A percentile compares a stretch with the other conserved stretches of the same genome.
These are phyloP conservation scores for Harringtonia aguacate DNA, from an alignment of 2,329 filamentous ascomycete species.

Conservation along the genomic window DNA sequence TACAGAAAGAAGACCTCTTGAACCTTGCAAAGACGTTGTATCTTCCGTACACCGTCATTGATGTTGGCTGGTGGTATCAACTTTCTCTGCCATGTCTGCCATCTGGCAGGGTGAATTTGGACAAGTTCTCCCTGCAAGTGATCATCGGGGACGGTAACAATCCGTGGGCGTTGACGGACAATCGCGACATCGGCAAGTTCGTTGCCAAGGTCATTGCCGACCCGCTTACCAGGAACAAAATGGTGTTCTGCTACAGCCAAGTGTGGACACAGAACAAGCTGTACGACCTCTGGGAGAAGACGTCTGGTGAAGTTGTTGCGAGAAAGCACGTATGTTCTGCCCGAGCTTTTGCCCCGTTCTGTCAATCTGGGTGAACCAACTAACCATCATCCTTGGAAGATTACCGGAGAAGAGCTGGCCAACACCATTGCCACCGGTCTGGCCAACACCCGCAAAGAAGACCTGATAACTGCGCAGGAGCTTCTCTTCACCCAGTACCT, in stretches of 20 bases:
- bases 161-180: slow-evolving; percentile 32
- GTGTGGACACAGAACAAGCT: slow-evolving; percentile 34
- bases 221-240: slow-evolving; percentile 40
- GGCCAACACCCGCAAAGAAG: not conserved
- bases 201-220: slow-evolving; percentile 40
- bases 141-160: slow-evolving; percentile 34
- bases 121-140: slow-evolving; percentile 23
- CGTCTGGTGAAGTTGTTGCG: too few species aligned
- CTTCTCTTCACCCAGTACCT: slow-evolving; percentile 26
- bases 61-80: slow-evolving; percentile 50
- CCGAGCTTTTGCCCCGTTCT: not conserved
- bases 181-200: slow-evolving; percentile 41
- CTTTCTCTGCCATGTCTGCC: slow-evolving; percentile 19
- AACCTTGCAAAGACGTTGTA: slow-evolving; percentile 34
- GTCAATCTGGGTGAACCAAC: too few species aligned
- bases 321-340: slow-evolving; percentile 21
- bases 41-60: slow-evolving; percentile 45
- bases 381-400: too few species aligned
- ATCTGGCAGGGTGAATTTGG: slow-evolving; percentile 25
- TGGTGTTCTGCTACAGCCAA: slow-evolving; percentile 37
- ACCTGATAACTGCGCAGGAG: not conserved
- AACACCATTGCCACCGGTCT: too few species aligned
- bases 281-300: slow-evolving; percentile 34
- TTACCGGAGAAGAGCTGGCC: too few species aligned
- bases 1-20: slow-evolving; percentile 38